Evolutionary conservation across 169 alveolate genomes (phyloP).

Genomic region (Plasmodium sp.): DNA sequence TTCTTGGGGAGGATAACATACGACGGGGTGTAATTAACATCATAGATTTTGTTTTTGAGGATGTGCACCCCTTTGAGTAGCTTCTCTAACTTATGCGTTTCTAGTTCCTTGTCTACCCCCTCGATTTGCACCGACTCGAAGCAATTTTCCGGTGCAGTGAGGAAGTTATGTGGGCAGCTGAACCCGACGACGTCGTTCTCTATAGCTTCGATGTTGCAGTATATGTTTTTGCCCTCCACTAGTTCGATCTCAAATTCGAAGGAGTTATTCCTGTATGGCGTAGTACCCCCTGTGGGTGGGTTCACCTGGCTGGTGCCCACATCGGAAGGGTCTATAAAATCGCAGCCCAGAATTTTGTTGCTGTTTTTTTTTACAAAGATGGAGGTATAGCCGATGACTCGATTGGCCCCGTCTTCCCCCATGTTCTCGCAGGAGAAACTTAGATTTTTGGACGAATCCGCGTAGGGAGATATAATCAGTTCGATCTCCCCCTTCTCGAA

Average conservation of each 20-base stretch:
- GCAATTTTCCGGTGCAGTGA: constrained; percentile 45
- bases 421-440: constrained; percentile 46
- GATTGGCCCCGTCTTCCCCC: background rate
- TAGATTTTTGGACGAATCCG: constrained; percentile 28
- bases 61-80: constrained; percentile 27
- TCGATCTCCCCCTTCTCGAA: constrained; percentile 51
- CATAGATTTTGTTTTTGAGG: constrained; percentile 25
- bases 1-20: constrained; percentile 51
- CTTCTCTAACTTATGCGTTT: constrained; percentile 23
- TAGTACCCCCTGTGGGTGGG: background rate
- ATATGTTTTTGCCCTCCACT: constrained; percentile 22
- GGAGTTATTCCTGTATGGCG: background rate
- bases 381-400: constrained; percentile 37
- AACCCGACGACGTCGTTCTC: constrained; percentile 69
- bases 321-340: constrained; percentile 15
- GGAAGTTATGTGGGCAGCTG: constrained; percentile 58
- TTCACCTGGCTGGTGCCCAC: background rate
- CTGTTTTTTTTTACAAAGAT: constrained; percentile 56
- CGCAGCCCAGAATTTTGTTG: constrained; percentile 65
- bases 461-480: constrained; percentile 44
- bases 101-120: constrained; percentile 45
- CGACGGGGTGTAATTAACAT: constrained; percentile 49
- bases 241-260: constrained; percentile 53
- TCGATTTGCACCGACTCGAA: constrained; percentile 57
- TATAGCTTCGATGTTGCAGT: constrained; percentile 63